Evolutionary conservation across 106 monocot genomes (phyloP).

Genomic region (Dactylorhiza incarnata): DNA sequence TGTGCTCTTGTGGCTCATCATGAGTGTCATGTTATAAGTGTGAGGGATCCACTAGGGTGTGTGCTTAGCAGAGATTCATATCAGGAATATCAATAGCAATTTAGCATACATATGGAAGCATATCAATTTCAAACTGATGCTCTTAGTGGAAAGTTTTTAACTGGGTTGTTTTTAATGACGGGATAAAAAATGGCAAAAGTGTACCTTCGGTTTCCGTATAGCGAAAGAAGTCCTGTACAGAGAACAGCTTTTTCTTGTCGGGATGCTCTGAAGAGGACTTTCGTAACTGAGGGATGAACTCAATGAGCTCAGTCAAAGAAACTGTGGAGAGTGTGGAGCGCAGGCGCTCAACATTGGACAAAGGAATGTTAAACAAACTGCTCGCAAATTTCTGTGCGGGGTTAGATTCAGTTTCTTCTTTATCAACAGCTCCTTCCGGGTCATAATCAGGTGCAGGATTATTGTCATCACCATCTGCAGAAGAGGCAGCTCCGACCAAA

Average conservation of each 20-base stretch:
- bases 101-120: background rate
- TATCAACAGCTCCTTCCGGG: slow-evolving; percentile 27
- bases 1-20: too few relatives aligned
- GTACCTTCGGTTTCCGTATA: slow-evolving; percentile 46
- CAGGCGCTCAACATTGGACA: slow-evolving; percentile 69
- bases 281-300: slow-evolving; percentile 25
- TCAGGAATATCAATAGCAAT: background rate
- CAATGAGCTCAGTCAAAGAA: slow-evolving; percentile 44
- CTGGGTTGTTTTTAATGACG: background rate
- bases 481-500: slow-evolving; percentile 20
- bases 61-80: background rate
- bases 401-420: slow-evolving; percentile 18
- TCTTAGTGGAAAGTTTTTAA: background rate
- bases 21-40: too few relatives aligned
- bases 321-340: slow-evolving; percentile 47
- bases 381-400: slow-evolving; percentile 26
- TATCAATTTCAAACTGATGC: background rate
- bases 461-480: slow-evolving; percentile 20
- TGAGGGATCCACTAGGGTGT: too few relatives aligned
- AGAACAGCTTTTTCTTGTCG: slow-evolving; percentile 45
- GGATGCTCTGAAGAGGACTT: slow-evolving; percentile 32
- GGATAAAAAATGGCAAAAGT: background rate
- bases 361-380: slow-evolving; percentile 57
- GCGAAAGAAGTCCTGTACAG: slow-evolving; percentile 52
- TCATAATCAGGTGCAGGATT: background rate